A percentile compares a stretch with the other conserved stretches of the same genome.
These are phyloP conservation scores for Dictyophora rubrovolvata DNA, from an alignment of 768 basidiomycete species.

Conservation along the genomic window DNA sequence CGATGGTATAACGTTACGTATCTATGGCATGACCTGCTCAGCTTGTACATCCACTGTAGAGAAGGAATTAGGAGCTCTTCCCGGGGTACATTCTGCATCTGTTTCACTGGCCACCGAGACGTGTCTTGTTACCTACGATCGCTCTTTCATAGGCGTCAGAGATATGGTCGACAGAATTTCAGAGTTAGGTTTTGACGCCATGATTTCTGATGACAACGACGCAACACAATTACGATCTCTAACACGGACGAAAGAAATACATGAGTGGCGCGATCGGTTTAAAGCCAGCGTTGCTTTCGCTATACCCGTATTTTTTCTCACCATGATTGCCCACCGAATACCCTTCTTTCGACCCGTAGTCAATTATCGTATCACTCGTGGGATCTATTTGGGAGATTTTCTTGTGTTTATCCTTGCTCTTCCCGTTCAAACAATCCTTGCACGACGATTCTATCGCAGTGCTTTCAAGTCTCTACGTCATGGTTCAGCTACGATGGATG, in stretches of 20 bases:
- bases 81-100: conserved; percentile 63
- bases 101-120: conserved; percentile 71
- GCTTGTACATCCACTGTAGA: conserved; percentile 75
- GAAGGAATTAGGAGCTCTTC: conserved; percentile 50
- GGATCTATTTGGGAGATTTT: conserved; percentile 75
- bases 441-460: conserved; percentile 74
- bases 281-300: conserved; percentile 68
- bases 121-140: conserved; percentile 69
- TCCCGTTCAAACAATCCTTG: conserved; percentile 90
- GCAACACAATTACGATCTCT: conserved; percentile 80
- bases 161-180: conserved; percentile 82
- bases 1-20: conserved; percentile 62
- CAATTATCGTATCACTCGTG: conserved; percentile 41
- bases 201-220: conserved; percentile 70
- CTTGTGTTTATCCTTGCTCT: conserved; percentile 70
- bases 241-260: conserved; percentile 80
- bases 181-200: conserved; percentile 85
- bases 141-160: conserved; percentile 60
- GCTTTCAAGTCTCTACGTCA: conserved; percentile 91
- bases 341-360: conserved; percentile 47
- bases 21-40: conserved; percentile 89
- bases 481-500: conserved; percentile 91
- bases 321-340: conserved; percentile 73
- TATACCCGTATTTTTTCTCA: conserved; percentile 86
- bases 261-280: conserved; percentile 80